phyloP scores from a whole-genome alignment of 1,284 basidiomycete genomes.

The Tylopilus sp. region DNA sequence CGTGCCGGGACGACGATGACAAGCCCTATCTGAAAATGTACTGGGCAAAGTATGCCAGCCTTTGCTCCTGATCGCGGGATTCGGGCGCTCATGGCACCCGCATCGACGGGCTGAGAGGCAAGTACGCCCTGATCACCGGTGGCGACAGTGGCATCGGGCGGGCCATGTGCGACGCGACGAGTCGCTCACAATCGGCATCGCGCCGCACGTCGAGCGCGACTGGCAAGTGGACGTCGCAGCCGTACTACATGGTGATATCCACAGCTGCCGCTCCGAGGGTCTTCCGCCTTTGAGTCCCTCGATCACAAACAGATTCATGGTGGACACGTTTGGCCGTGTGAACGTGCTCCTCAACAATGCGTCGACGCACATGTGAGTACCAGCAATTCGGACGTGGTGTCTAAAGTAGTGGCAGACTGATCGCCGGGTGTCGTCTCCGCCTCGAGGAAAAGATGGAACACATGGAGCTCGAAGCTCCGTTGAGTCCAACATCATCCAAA shows the following conservation, averaged over 20 bases:
- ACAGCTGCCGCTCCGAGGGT: not conserved
- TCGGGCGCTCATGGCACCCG: not conserved
- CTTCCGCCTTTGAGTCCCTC: not conserved
- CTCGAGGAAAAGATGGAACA: slow-evolving; percentile 41
- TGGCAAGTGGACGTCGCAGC: no score
- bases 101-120: slow-evolving; percentile 30
- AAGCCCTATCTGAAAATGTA: slow-evolving; percentile 54
- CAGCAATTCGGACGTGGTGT: not conserved
- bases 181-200: no score
- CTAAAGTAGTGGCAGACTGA: no score
- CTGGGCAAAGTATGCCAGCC: slow-evolving; percentile 39
- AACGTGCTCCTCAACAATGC: not conserved
- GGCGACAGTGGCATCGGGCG: not conserved
- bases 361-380: not conserved
- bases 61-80: no score
- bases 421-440: no score
- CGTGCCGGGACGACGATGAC: slow-evolving; percentile 54
- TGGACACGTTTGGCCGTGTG: not conserved
- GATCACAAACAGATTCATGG: not conserved
- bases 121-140: not conserved
- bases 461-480: slow-evolving; percentile 47
- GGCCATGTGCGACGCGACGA: not conserved
- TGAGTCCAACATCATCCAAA: slow-evolving; percentile 57
- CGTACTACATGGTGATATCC: no score
- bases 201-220: no score